A percentile compares a stretch with the other conserved stretches of the same genome.
Evolutionary conservation across 2,329 filamentous ascomycete genomes (phyloP).

Genomic region (Penicillium sp.): DNA sequence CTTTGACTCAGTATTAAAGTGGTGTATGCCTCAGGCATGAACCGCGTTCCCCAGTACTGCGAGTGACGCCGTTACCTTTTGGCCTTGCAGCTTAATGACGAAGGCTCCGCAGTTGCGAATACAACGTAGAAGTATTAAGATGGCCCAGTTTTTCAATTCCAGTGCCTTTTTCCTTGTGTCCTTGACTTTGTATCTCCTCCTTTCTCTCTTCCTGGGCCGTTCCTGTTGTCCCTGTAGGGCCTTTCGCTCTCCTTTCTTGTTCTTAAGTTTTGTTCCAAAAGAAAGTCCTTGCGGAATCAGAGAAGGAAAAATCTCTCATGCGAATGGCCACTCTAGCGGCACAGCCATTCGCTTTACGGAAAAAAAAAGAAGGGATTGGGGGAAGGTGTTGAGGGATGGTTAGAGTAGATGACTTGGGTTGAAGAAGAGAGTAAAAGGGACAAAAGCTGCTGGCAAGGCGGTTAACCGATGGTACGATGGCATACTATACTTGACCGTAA

Average conservation of each 20-base stretch:
- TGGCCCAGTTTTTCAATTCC: conserved; percentile 7
- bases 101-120: conserved; percentile 16
- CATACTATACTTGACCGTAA: background rate
- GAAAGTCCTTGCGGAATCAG: conserved; percentile 24
- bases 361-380: conserved; percentile 20
- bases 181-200: conserved; percentile 17
- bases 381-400: conserved; percentile 16
- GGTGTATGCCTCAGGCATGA: conserved; percentile 19
- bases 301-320: conserved; percentile 33
- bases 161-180: conserved; percentile 5
- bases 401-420: conserved; percentile 11
- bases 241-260: conserved; percentile 10
- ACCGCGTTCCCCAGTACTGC: conserved; percentile 12
- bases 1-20: conserved; percentile 1
- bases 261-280: conserved; percentile 16
- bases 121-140: conserved; percentile 12
- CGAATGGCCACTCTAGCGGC: conserved; percentile 33
- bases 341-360: conserved; percentile 43
- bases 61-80: conserved; percentile 17
- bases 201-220: conserved; percentile 6
- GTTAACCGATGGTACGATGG: conserved; percentile 13
- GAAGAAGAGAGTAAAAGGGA: conserved; percentile 26
- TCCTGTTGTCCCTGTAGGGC: conserved; percentile 13
- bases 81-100: conserved; percentile 15
- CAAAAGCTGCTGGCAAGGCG: conserved; percentile 20